phyloP scores from a whole-genome alignment of 2,329 filamentous ascomycete genomes.

The Talaromyces pinophilus region DNA sequence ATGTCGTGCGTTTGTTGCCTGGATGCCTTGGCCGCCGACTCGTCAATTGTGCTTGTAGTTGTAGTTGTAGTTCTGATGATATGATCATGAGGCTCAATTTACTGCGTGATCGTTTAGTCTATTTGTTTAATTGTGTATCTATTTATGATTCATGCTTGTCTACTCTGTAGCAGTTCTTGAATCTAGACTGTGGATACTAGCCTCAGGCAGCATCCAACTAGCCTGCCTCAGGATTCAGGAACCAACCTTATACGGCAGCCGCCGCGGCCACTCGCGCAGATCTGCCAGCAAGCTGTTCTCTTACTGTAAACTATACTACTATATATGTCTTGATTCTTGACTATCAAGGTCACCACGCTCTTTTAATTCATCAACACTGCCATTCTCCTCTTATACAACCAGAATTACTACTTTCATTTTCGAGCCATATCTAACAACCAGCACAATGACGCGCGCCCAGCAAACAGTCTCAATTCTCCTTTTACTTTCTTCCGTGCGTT shows the following conservation, averaged over 20 bases:
- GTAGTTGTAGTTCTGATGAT: no score
- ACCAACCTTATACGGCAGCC: constrained; percentile 9
- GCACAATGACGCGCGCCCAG: constrained; percentile 86
- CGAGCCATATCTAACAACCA: background rate
- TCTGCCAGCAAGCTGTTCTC: background rate
- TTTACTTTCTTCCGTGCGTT: constrained; percentile 77
- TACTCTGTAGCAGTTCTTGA: background rate
- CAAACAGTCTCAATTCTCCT: constrained; percentile 88
- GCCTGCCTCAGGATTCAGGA: background rate
- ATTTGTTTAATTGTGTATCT: background rate
- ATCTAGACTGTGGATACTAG: background rate
- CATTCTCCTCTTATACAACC: background rate
- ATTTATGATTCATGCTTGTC: background rate
- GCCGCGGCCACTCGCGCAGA: constrained; percentile 4
- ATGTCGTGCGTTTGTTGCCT: constrained; percentile 1
- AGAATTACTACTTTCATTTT: background rate
- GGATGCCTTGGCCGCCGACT: constrained; percentile 5
- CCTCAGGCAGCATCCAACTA: constrained; percentile 9
- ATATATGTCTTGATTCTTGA: no score
- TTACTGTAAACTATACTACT: no score
- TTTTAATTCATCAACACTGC: background rate
- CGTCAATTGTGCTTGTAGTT: background rate
- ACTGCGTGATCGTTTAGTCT: background rate
- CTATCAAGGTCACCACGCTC: background rate
- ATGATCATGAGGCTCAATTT: constrained; percentile 1